Evolutionary conservation across 2,329 filamentous ascomycete species (phyloP).

Genomic region (Calonectria fujianensis): DNA sequence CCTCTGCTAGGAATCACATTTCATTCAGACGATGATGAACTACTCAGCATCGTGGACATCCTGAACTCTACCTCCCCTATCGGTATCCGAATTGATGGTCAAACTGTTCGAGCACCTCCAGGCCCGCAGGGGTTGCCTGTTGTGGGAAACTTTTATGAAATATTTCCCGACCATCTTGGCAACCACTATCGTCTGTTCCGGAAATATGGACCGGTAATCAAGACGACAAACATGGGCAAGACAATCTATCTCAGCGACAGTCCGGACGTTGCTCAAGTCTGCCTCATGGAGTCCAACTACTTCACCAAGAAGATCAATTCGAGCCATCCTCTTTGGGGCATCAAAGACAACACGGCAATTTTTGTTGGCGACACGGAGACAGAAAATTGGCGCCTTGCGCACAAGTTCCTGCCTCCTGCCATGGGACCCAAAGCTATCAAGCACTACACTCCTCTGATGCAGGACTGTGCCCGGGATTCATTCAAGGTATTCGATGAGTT

Average conservation of each 20-base stretch:
- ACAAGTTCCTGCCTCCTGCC: slow-evolving; percentile 19
- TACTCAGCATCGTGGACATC: background rate
- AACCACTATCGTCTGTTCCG: slow-evolving; percentile 18
- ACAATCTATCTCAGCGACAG: slow-evolving; percentile 11
- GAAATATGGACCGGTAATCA: slow-evolving; percentile 4
- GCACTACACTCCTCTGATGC: slow-evolving; percentile 10
- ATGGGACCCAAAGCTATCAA: slow-evolving; percentile 11
- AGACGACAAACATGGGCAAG: slow-evolving; percentile 8
- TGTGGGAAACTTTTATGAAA: slow-evolving; percentile 14
- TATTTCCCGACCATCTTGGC: slow-evolving; percentile 12
- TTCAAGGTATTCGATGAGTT: slow-evolving; percentile 14
- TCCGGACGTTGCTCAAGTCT: slow-evolving; percentile 1
- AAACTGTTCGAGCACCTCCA: background rate
- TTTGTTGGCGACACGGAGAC: slow-evolving; percentile 5
- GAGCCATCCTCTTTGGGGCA: slow-evolving; percentile 11
- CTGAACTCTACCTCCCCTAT: background rate
- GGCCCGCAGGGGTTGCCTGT: background rate
- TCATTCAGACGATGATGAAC: background rate
- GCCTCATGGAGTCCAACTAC: slow-evolving; percentile 18
- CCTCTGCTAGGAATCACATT: background rate
- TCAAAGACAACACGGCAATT: slow-evolving; percentile 1
- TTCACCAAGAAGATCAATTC: slow-evolving; percentile 20
- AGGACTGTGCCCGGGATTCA: slow-evolving; percentile 6
- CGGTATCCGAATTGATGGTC: slow-evolving; percentile 1
- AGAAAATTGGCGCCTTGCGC: slow-evolving; percentile 4